These are phyloP conservation scores for Brassica nigra DNA, from an alignment of 345 rosid genomes.

Conservation along the genomic window DNA sequence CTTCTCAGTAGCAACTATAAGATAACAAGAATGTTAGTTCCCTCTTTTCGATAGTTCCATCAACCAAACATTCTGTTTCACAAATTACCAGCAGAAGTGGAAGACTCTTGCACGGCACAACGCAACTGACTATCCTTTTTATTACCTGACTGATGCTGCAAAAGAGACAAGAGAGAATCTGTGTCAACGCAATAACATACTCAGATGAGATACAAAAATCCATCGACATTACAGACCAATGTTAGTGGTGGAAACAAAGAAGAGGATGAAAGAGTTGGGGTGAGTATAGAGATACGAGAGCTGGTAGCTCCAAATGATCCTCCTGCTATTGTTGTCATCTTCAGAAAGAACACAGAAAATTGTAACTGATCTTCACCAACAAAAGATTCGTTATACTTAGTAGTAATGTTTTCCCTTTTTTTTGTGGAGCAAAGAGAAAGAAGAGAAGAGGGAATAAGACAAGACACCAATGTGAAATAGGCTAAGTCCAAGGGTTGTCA, in stretches of 20 bases:
- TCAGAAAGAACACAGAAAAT: constrained; percentile 14
- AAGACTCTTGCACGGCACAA: constrained; percentile 79
- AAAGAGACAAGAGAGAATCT: not conserved
- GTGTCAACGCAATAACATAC: not conserved
- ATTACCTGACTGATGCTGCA: constrained; percentile 46
- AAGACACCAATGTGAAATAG: constrained; percentile 11
- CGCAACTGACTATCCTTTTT: constrained; percentile 41
- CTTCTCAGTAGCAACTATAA: constrained; percentile 50
- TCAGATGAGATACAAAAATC: not conserved
- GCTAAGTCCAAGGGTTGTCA: constrained; percentile 21
- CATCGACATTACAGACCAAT: constrained; percentile 46
- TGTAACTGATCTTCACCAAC: constrained; percentile 9
- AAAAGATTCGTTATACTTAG: constrained; percentile 9
- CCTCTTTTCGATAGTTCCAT: not conserved
- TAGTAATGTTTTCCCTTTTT: not conserved
- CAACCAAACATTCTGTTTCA: constrained; percentile 8
- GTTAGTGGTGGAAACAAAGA: constrained; percentile 38
- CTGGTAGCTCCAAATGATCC: constrained; percentile 56
- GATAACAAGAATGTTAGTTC: not conserved
- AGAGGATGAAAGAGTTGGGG: constrained; percentile 40
- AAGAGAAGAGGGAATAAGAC: constrained; percentile 11
- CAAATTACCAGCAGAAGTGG: constrained; percentile 60
- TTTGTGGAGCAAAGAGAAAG: constrained; percentile 24
- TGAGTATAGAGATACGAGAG: constrained; percentile 51
- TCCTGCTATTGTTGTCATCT: constrained; percentile 60